Percentiles rank a stretch among this genome's conserved stretches.
Conservation (phyloP, 2,329 filamentous ascomycete genomes). For the Aureobasidium sp. region DNA sequence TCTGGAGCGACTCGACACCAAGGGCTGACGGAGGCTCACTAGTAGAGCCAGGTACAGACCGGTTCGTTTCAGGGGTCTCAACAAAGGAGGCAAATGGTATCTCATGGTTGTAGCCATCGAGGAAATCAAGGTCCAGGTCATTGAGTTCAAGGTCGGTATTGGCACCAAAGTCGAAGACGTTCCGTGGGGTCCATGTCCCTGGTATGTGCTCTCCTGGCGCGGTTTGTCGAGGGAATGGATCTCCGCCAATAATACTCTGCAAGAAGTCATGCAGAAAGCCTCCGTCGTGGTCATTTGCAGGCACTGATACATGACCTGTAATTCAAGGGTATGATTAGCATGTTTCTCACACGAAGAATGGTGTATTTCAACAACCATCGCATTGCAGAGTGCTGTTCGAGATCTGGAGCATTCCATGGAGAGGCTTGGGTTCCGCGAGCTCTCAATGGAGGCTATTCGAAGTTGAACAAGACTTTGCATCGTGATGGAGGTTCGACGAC, state of each 20-base stretch:
- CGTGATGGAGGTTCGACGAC: too few species aligned
- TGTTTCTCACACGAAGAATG: too few species aligned
- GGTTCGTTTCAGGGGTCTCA: constrained; percentile 21
- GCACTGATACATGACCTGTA: neutral
- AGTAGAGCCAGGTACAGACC: constrained; percentile 21
- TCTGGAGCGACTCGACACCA: constrained; percentile 31
- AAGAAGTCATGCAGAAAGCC: constrained; percentile 14
- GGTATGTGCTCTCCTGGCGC: neutral
- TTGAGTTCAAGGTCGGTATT: constrained; percentile 39
- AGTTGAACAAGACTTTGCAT: too few species aligned
- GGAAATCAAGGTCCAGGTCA: constrained; percentile 36
- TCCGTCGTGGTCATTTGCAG: neutral
- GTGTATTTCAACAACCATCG: too few species aligned
- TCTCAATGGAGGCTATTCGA: too few species aligned
- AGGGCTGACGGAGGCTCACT: constrained; percentile 24
- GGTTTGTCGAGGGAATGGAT: neutral
- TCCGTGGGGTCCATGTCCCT: constrained; percentile 37
- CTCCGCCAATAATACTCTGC: constrained; percentile 13
- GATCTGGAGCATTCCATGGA: too few species aligned
- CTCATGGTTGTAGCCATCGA: constrained; percentile 39
- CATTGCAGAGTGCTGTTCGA: too few species aligned
- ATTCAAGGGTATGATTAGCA: too few species aligned
- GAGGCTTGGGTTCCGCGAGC: too few species aligned
- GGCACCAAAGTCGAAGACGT: constrained; percentile 38
- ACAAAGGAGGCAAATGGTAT: constrained; percentile 34